A percentile compares a stretch with the other conserved stretches of the same genome.
Evolutionary conservation across 306 rosid genomes (phyloP).

Genomic region (Pterocarpus macrocarpus): DNA sequence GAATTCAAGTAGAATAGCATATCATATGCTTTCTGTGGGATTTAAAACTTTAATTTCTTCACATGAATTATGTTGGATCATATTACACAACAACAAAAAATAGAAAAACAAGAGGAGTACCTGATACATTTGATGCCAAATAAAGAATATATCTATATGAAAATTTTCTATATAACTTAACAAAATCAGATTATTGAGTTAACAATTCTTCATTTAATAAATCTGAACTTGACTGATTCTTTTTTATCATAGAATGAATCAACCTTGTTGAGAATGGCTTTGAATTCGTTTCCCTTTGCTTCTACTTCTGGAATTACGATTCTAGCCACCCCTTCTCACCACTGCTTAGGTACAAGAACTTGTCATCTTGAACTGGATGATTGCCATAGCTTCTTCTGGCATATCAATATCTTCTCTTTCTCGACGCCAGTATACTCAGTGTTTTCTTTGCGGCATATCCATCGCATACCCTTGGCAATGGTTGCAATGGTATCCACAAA

Average conservation of each 20-base stretch:
- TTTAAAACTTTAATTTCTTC: conserved; percentile 41
- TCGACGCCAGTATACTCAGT: conserved; percentile 67
- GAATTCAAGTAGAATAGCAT: conserved; percentile 22
- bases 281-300: conserved; percentile 58
- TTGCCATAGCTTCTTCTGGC: conserved; percentile 94
- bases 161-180: conserved; percentile 61
- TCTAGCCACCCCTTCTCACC: conserved; percentile 44
- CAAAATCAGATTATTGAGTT: conserved; percentile 74
- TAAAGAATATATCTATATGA: conserved; percentile 71
- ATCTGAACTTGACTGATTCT: conserved; percentile 51
- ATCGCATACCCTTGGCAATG: conserved; percentile 76
- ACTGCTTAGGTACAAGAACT: conserved; percentile 34
- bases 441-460: conserved; percentile 83
- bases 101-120: conserved; percentile 33
- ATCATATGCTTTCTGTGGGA: conserved; percentile 20
- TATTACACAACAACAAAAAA: conserved; percentile 43
- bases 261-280: conserved; percentile 61
- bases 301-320: conserved; percentile 45
- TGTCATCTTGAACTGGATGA: conserved; percentile 73
- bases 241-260: conserved; percentile 50
- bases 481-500: conserved; percentile 78
- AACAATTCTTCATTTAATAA: conserved; percentile 57
- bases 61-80: conserved; percentile 39
- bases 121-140: conserved; percentile 56
- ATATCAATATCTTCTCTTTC: conserved; percentile 86